Percentiles rank a stretch among this genome's conserved stretches.
These are phyloP conservation scores for Karstenula rhodostoma DNA, from an alignment of 2,329 filamentous ascomycete genomes.

Conservation along the genomic window DNA sequence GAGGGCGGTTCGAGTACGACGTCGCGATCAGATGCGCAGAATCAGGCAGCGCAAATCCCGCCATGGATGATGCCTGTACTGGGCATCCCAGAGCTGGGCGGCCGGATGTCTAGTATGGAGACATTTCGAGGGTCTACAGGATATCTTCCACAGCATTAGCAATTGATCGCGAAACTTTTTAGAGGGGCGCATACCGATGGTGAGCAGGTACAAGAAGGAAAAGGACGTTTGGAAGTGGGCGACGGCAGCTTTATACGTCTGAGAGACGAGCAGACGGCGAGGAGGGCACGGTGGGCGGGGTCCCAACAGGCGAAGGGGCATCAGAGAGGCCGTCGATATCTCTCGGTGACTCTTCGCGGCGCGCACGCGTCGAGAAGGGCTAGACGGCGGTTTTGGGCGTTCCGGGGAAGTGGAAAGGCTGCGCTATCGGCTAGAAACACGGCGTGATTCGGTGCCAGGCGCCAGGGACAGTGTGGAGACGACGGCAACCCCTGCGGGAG, in stretches of 20 bases:
- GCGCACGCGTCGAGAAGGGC: conserved; percentile 26
- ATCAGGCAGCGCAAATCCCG: conserved; percentile 39
- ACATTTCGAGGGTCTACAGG: conserved; percentile 35
- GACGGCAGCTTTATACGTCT: conserved; percentile 24
- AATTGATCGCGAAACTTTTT: conserved; percentile 22
- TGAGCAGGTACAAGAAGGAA: conserved; percentile 31
- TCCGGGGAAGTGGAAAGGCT: conserved; percentile 30
- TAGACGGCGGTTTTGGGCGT: conserved; percentile 26
- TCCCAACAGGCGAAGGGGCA: conserved; percentile 20
- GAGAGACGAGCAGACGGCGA: conserved; percentile 7
- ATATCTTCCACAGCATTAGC: conserved; percentile 37
- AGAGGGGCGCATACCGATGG: conserved; percentile 41
- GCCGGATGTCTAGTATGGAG: conserved; percentile 37
- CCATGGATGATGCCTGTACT: conserved; percentile 43
- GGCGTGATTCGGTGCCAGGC: conserved; percentile 26
- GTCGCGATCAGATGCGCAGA: conserved; percentile 26
- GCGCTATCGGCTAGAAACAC: conserved; percentile 19
- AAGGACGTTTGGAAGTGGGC: conserved; percentile 21
- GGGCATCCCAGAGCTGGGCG: conserved; percentile 41
- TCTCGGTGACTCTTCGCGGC: conserved; percentile 38
- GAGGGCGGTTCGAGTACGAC: conserved; percentile 37
- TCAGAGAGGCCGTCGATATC: conserved; percentile 34
- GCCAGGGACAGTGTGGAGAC: conserved; percentile 25
- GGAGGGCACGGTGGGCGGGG: conserved; percentile 25
- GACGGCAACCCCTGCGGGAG: conserved; percentile 18